Evolutionary conservation across 306 rosid species (phyloP).

Genomic region (Mimosa pudica): DNA sequence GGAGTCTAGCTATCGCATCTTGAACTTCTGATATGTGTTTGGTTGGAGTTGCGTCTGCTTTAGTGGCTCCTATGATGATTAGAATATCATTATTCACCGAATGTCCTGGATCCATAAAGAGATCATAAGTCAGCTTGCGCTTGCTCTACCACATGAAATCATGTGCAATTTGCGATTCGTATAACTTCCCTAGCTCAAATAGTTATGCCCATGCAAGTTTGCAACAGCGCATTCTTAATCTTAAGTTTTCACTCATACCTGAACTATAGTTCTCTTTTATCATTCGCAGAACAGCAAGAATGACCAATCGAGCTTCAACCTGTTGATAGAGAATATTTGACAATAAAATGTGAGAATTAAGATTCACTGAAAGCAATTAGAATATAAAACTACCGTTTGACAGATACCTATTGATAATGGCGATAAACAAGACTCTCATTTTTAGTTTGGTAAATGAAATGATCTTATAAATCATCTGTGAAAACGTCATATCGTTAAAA

Average conservation of each 20-base stretch:
- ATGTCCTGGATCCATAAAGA: slow-evolving; percentile 60
- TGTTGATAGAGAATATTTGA: slow-evolving; percentile 44
- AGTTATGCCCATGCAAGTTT: background rate
- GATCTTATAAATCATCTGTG: slow-evolving; percentile 12
- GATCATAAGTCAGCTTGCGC: slow-evolving; percentile 29
- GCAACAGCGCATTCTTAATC: no score
- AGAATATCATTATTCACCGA: slow-evolving; percentile 71
- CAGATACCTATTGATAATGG: slow-evolving; percentile 23
- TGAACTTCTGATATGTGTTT: slow-evolving; percentile 52
- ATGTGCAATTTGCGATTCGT: background rate
- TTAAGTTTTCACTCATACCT: slow-evolving; percentile 50
- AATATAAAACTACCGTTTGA: slow-evolving; percentile 5
- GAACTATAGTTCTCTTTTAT: slow-evolving; percentile 73
- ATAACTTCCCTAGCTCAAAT: slow-evolving; percentile 17
- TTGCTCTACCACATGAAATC: slow-evolving; percentile 13
- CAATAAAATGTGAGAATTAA: slow-evolving; percentile 26
- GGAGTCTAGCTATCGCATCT: slow-evolving; percentile 71
- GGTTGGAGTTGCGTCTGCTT: slow-evolving; percentile 48
- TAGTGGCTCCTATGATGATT: slow-evolving; percentile 70
- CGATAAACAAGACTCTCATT: slow-evolving; percentile 22
- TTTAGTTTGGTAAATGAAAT: slow-evolving; percentile 5
- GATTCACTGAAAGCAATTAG: slow-evolving; percentile 30
- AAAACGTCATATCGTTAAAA: slow-evolving; percentile 14
- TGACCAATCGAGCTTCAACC: slow-evolving; percentile 95
- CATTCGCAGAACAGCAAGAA: slow-evolving; percentile 92